Evolutionary conservation across 345 rosid species (phyloP).

Genomic region (Nasturtium officinale): DNA sequence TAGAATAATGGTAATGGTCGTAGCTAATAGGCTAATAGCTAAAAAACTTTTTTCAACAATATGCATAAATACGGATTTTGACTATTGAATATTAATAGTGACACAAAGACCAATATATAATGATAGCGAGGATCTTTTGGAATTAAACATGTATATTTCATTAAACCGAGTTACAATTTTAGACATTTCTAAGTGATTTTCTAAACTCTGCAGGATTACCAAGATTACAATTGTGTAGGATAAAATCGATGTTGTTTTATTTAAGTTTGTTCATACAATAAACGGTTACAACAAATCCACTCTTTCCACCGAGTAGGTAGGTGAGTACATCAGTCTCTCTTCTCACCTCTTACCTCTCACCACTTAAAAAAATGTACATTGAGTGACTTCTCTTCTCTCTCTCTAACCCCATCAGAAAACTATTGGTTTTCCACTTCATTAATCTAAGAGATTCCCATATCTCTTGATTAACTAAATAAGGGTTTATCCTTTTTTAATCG

Average conservation of each 20-base stretch:
- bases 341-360: background rate
- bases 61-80: background rate
- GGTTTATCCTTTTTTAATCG: background rate
- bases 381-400: background rate
- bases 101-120: background rate
- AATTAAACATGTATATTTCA: background rate
- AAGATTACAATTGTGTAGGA: background rate
- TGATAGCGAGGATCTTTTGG: background rate
- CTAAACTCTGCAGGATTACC: background rate
- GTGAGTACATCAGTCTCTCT: background rate
- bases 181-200: background rate
- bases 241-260: background rate
- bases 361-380: slow-evolving; percentile 21
- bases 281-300: slow-evolving; percentile 9
- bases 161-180: background rate
- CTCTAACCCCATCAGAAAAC: slow-evolving; percentile 23
- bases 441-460: slow-evolving; percentile 1
- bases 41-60: too few relatives aligned
- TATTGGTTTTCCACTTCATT: slow-evolving; percentile 22
- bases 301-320: slow-evolving; percentile 14
- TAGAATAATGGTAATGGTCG: too few relatives aligned
- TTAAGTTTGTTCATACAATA: background rate
- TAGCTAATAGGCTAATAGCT: too few relatives aligned
- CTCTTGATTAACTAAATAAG: slow-evolving; percentile 1
- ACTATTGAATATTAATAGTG: background rate